Base-by-base conservation (phyloP, 768 basidiomycete species). In the Daedaleopsis sinensis region DNA sequence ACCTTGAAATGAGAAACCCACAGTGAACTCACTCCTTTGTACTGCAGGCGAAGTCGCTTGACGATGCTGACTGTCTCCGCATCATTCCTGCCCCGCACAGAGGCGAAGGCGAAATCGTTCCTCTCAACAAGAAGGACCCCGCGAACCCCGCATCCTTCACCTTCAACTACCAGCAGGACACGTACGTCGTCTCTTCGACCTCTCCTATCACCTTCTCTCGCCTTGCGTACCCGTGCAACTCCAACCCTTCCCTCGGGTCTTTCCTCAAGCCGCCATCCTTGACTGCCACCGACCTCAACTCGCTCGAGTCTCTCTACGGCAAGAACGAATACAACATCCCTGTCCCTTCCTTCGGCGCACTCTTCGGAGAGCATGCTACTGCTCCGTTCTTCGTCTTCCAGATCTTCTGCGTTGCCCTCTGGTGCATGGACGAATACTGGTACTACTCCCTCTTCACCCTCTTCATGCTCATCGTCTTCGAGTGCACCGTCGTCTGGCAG, bases 361-460 rank as follows among this genome's bases (percentile, higher is more conserved):
- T 99, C 38, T 98, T 99, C 67, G 82, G 79, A 23, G 97, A 99
- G 78, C 97, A 99, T 71, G 95, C 96, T 1, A 96, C 95, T 5
- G 97, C 97, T 0, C 97, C 97, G 0, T 99, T 99, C 84, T 99
- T 99, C 75, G 97, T 99, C 27, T 99, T 99, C 77, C 97, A 99
- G 76, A 77, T 98, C 18, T 98, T 99, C 77, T 98, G 97, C 65
- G 97, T 98, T 1, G 94, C 93, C 0, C 79, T 99, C 11, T 99
- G 97, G 97, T 94, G 91, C 72, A 76, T 99, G 68, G 97, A 99
- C 69, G 97, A 98, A 73, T 99, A 98, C 74, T 98, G 95, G 96
- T 98, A 97, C 74, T 99, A 98, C 80, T 91, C 91, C 58, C 74
- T 99, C 43, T 99, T 99, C 78, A 98, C 97, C 1, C 81, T 96